A percentile compares a stretch with the other conserved stretches of the same genome.
phyloP scores from a whole-genome alignment of 805 yeast species.

The Maudiozyma turicensis region DNA sequence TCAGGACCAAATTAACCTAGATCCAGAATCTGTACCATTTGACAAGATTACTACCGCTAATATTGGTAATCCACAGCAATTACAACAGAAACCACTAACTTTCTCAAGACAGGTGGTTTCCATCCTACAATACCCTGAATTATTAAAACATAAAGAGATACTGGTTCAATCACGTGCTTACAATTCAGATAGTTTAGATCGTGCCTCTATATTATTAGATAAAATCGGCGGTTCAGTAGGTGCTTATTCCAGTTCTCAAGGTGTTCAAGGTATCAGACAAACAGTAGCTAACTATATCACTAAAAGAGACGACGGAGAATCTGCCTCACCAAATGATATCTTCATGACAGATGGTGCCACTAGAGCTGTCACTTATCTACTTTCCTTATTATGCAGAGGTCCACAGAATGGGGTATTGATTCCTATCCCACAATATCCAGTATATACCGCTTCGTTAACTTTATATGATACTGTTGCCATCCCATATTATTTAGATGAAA shows the following conservation, averaged over 20 bases:
- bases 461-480: constrained; percentile 69
- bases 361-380: constrained; percentile 73
- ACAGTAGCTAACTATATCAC: constrained; percentile 73
- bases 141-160: constrained; percentile 32
- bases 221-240: constrained; percentile 73
- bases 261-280: constrained; percentile 60
- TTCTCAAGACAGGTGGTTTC: constrained; percentile 88
- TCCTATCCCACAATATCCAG: constrained; percentile 97
- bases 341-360: constrained; percentile 93
- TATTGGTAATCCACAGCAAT: constrained; percentile 96
- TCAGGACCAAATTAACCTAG: constrained; percentile 40
- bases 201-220: constrained; percentile 55
- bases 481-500: constrained; percentile 80
- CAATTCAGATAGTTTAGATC: constrained; percentile 59
- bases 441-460: constrained; percentile 87
- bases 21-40: constrained; percentile 64
- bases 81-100: constrained; percentile 87
- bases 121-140: constrained; percentile 72
- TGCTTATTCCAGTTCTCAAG: constrained; percentile 92
- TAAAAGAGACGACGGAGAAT: constrained; percentile 69
- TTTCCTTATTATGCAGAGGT: constrained; percentile 60
- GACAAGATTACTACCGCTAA: constrained; percentile 73
- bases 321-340: constrained; percentile 58
- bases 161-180: constrained; percentile 18
- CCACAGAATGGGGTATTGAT: constrained; percentile 68